A percentile compares a stretch with the other conserved stretches of the same genome.
Conservation (phyloP, 371 early-diverging fungal species). For the Umbelopsis sp. region DNA sequence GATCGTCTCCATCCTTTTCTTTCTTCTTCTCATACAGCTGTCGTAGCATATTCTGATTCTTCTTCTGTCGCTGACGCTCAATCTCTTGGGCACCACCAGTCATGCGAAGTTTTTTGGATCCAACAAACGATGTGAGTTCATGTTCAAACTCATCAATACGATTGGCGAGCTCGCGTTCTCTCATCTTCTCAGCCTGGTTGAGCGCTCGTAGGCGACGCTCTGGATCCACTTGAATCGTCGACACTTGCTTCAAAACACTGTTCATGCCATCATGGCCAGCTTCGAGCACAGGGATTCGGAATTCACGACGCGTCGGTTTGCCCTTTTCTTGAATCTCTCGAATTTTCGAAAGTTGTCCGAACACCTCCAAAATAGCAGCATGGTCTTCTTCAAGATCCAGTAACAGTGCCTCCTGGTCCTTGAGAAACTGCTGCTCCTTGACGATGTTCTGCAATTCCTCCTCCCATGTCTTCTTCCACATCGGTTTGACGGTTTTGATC, state of each 20-base stretch:
- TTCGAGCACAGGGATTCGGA: slow-evolving; percentile 18
- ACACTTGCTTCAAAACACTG: slow-evolving; percentile 71
- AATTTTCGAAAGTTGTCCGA: slow-evolving; percentile 64
- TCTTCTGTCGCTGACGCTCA: slow-evolving; percentile 65
- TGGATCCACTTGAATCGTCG: slow-evolving; percentile 69
- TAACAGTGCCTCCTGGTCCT: slow-evolving; percentile 71
- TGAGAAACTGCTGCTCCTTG: slow-evolving; percentile 77
- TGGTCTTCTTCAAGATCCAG: slow-evolving; percentile 70
- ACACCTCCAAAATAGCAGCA: slow-evolving; percentile 54
- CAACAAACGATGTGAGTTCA: slow-evolving; percentile 72
- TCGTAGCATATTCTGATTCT: slow-evolving; percentile 62
- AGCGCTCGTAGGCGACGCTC: slow-evolving; percentile 69
- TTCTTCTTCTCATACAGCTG: slow-evolving; percentile 51
- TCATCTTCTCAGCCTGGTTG: slow-evolving; percentile 64
- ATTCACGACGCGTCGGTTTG: slow-evolving; percentile 25
- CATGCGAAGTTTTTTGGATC: slow-evolving; percentile 60
- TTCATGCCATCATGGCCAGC: slow-evolving; percentile 51
- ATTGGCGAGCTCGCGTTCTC: slow-evolving; percentile 67
- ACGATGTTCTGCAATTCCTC: slow-evolving; percentile 77
- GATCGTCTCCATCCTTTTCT: background rate
- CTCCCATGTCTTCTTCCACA: slow-evolving; percentile 86
- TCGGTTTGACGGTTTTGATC: slow-evolving; percentile 60
- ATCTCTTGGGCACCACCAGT: slow-evolving; percentile 75
- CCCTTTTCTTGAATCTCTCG: slow-evolving; percentile 57
- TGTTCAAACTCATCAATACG: slow-evolving; percentile 73